Percentiles rank a stretch among this genome's conserved stretches.
Evolutionary conservation across 331 rosid genomes (phyloP).

Genomic region (Quercus lobata): DNA sequence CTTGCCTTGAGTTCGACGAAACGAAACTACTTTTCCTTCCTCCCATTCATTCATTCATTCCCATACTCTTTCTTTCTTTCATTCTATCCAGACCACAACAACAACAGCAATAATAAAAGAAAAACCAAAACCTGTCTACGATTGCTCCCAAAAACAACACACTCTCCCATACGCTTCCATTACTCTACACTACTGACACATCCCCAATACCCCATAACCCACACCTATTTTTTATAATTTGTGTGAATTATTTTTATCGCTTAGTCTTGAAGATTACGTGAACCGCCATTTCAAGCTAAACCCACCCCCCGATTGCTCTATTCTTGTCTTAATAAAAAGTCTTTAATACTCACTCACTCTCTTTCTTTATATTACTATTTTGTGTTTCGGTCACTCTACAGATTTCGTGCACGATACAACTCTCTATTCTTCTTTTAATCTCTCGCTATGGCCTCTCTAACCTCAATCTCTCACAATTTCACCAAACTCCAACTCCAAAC

Average conservation of each 20-base stretch:
- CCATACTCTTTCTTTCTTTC: no score
- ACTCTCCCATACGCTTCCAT: no score
- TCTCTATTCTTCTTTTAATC: background rate
- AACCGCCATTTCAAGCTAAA: constrained; percentile 2
- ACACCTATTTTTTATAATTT: background rate
- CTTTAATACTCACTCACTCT: no score
- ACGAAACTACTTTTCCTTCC: background rate
- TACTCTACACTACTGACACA: no score
- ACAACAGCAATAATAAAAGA: background rate
- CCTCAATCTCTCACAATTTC: constrained; percentile 40
- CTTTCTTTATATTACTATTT: background rate
- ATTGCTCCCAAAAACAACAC: no score
- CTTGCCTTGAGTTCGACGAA: background rate
- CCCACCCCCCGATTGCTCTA: background rate
- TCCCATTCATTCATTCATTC: no score
- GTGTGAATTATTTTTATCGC: background rate
- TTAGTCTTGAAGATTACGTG: constrained; percentile 37
- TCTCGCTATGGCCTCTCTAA: constrained; percentile 57
- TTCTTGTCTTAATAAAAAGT: background rate
- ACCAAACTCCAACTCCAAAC: constrained; percentile 29
- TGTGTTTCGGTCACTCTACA: background rate
- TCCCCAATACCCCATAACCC: no score
- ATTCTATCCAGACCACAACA: background rate
- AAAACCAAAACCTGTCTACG: background rate
- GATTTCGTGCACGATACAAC: constrained; percentile 15